These are phyloP conservation scores for Diaporthe batatas DNA, from an alignment of 2,329 filamentous ascomycete species.

Conservation along the genomic window DNA sequence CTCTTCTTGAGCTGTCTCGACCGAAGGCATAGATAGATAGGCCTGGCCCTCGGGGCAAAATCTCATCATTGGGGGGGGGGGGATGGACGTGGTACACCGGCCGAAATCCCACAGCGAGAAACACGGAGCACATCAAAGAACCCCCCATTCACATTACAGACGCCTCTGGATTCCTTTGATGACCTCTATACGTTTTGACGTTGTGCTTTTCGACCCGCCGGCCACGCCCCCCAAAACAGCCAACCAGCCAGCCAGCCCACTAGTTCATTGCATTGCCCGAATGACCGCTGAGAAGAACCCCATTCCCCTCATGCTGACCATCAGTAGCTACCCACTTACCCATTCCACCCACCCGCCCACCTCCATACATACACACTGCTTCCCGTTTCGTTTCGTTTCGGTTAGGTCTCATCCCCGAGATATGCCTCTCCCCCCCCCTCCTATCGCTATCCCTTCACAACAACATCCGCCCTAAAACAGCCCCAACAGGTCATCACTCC, in stretches of 20 bases:
- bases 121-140: neutral
- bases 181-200: conserved; percentile 20
- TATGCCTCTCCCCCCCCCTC: too few relatives aligned
- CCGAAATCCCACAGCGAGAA: neutral
- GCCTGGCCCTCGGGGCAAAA: neutral
- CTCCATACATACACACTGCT: too few relatives aligned
- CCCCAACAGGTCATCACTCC: conserved; percentile 72
- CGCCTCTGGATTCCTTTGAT: conserved; percentile 30
- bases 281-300: conserved; percentile 21
- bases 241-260: neutral
- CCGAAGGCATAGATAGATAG: neutral
- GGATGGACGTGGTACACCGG: neutral
- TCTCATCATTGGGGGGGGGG: neutral
- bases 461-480: conserved; percentile 59
- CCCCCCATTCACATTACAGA: conserved; percentile 15
- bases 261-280: conserved; percentile 25
- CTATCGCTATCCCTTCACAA: too few relatives aligned
- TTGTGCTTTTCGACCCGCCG: neutral
- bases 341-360: too few relatives aligned
- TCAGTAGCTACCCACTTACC: too few relatives aligned
- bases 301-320: neutral
- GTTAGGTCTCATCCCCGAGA: too few relatives aligned
- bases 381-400: too few relatives aligned
- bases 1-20: neutral
- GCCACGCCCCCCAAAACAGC: neutral